Conservation (phyloP, 805 yeast genomes). For the Saccharomyces kudriavzevii region DNA sequence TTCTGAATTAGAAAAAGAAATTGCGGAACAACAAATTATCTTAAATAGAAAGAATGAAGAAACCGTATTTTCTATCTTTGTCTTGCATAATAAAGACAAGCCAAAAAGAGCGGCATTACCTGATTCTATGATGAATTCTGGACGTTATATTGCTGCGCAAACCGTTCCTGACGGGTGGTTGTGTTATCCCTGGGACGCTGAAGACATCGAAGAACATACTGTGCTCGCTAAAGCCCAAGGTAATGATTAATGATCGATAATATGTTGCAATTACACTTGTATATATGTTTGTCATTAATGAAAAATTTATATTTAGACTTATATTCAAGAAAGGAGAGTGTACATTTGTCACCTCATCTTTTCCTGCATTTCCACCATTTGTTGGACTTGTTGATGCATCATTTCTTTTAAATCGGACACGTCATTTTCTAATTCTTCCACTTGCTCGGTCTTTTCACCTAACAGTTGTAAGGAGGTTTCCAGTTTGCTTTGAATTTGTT, state of each 20-base stretch:
- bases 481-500: constrained; percentile 35
- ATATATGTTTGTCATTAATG: not conserved
- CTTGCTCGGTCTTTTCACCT: constrained; percentile 82
- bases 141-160: constrained; percentile 64
- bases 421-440: constrained; percentile 80
- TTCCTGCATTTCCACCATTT: constrained; percentile 60
- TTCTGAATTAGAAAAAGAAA: constrained; percentile 55
- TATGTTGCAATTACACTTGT: constrained; percentile 49
- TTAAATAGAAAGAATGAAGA: constrained; percentile 50
- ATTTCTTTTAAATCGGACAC: constrained; percentile 82
- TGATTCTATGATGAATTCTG: constrained; percentile 49
- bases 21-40: constrained; percentile 49
- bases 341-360: constrained; percentile 6
- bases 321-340: not conserved
- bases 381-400: constrained; percentile 77
- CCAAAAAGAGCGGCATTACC: constrained; percentile 72
- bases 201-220: constrained; percentile 73
- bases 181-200: constrained; percentile 87
- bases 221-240: constrained; percentile 59
- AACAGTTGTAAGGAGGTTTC: constrained; percentile 57
- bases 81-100: constrained; percentile 76
- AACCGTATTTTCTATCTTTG: constrained; percentile 69
- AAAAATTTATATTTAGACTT: not conserved
- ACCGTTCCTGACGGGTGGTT: constrained; percentile 76
- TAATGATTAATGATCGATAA: constrained; percentile 34